Conservation (phyloP, 2,329 filamentous ascomycete species). For the Dactylellina sp. region DNA sequence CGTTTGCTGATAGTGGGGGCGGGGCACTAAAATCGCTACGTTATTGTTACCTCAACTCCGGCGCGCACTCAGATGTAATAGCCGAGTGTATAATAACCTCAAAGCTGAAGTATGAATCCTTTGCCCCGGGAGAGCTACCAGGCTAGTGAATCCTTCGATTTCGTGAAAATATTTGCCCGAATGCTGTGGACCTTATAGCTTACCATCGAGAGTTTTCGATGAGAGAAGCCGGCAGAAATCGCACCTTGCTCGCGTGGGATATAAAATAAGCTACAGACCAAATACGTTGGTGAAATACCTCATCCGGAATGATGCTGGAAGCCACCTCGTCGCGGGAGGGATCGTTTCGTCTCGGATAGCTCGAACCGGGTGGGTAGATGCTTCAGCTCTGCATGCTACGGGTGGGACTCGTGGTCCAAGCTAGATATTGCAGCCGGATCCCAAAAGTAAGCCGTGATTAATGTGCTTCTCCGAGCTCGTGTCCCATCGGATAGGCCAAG, state of each 20-base stretch:
- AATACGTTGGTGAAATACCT: slow-evolving; percentile 28
- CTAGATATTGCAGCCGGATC: slow-evolving; percentile 38
- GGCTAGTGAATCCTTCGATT: slow-evolving; percentile 33
- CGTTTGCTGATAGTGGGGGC: slow-evolving; percentile 52
- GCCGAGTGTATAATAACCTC: background rate
- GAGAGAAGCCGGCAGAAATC: slow-evolving; percentile 20
- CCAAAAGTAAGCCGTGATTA: slow-evolving; percentile 43
- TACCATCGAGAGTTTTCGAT: background rate
- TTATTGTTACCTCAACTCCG: no score
- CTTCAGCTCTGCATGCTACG: slow-evolving; percentile 20
- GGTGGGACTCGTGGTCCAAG: slow-evolving; percentile 31
- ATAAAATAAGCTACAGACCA: slow-evolving; percentile 8
- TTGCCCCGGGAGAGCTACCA: background rate
- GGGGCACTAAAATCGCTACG: slow-evolving; percentile 10
- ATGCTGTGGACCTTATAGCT: no score
- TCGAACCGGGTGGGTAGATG: slow-evolving; percentile 40
- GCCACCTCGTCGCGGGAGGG: slow-evolving; percentile 29
- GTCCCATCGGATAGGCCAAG: no score
- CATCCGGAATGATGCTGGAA: slow-evolving; percentile 35
- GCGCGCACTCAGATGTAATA: background rate
- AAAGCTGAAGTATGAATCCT: background rate
- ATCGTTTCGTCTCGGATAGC: slow-evolving; percentile 52
- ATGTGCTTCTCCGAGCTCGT: background rate
- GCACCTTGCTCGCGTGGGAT: slow-evolving; percentile 47
- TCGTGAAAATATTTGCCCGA: slow-evolving; percentile 34